Percentiles rank a stretch among this genome's conserved stretches.
phyloP scores from a whole-genome alignment of 345 rosid genomes.

The Citrus trifoliata region DNA sequence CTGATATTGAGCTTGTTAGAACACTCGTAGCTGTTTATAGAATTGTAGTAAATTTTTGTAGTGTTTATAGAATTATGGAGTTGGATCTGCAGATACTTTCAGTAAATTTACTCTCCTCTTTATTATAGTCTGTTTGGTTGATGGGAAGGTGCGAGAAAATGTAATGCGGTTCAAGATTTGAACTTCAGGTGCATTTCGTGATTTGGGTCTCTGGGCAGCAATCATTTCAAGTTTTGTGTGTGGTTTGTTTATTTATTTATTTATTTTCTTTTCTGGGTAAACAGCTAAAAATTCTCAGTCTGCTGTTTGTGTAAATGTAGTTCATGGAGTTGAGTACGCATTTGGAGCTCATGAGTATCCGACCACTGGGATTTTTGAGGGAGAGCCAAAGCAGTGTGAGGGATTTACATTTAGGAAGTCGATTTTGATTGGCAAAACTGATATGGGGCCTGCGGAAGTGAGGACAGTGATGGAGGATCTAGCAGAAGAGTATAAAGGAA shows the following conservation, averaged over 20 bases:
- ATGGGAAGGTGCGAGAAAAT: slow-evolving; percentile 13
- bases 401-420: slow-evolving; percentile 87
- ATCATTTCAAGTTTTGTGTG: not conserved
- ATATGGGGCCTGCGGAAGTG: slow-evolving; percentile 55
- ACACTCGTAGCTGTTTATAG: not conserved
- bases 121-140: slow-evolving; percentile 16
- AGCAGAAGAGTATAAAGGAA: slow-evolving; percentile 70
- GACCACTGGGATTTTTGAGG: slow-evolving; percentile 93
- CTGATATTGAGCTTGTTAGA: not conserved
- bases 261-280: not conserved
- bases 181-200: not conserved
- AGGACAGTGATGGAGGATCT: slow-evolving; percentile 80
- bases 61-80: not conserved
- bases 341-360: slow-evolving; percentile 96
- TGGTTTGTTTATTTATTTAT: not conserved
- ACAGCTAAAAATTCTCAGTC: not conserved
- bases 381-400: slow-evolving; percentile 84
- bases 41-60: not conserved
- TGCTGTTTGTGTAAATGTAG: slow-evolving; percentile 33
- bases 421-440: slow-evolving; percentile 85
- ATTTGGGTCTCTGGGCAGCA: not conserved
- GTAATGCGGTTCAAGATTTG: not conserved
- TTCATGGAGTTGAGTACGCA: slow-evolving; percentile 92
- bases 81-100: not conserved
- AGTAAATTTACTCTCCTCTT: not conserved